Percentiles rank a stretch among this genome's conserved stretches.
These are phyloP conservation scores for Cicer cuneatum DNA, from an alignment of 306 rosid genomes.

Conservation along the genomic window DNA sequence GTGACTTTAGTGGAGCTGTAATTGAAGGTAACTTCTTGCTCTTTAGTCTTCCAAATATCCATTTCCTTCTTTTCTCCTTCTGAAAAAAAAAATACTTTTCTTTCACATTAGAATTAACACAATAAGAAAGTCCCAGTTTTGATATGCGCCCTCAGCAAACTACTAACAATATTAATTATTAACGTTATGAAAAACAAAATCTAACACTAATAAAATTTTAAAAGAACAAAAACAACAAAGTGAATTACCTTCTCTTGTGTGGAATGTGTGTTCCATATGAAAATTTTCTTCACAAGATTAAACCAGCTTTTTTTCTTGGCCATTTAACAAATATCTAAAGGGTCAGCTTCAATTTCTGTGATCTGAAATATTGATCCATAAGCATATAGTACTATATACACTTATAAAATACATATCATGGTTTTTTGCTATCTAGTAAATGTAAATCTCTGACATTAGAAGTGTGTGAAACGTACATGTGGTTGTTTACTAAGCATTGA, in stretches of 20 bases:
- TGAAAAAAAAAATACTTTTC: conserved; percentile 17
- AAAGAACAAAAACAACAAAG: not conserved
- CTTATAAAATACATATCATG: conserved; percentile 30
- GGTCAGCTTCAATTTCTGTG: conserved; percentile 41
- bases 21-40: conserved; percentile 62
- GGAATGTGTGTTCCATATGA: conserved; percentile 62
- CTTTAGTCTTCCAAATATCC: conserved; percentile 74
- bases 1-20: conserved; percentile 51
- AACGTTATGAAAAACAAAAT: conserved; percentile 9
- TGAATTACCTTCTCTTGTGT: conserved; percentile 66
- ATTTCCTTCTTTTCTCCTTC: conserved; percentile 84
- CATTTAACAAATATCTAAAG: conserved; percentile 59
- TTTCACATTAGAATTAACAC: conserved; percentile 15
- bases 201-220: not conserved
- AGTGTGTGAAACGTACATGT: conserved; percentile 40
- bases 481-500: conserved; percentile 38
- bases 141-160: too few relatives aligned
- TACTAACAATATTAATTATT: too few relatives aligned
- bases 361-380: conserved; percentile 47
- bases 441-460: conserved; percentile 34
- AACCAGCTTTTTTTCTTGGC: conserved; percentile 87
- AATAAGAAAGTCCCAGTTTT: too few relatives aligned
- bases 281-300: conserved; percentile 72
- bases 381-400: conserved; percentile 15
- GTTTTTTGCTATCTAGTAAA: conserved; percentile 25